Evolutionary conservation across 805 yeast genomes (phyloP).

Genomic region (Candida maltosa): DNA sequence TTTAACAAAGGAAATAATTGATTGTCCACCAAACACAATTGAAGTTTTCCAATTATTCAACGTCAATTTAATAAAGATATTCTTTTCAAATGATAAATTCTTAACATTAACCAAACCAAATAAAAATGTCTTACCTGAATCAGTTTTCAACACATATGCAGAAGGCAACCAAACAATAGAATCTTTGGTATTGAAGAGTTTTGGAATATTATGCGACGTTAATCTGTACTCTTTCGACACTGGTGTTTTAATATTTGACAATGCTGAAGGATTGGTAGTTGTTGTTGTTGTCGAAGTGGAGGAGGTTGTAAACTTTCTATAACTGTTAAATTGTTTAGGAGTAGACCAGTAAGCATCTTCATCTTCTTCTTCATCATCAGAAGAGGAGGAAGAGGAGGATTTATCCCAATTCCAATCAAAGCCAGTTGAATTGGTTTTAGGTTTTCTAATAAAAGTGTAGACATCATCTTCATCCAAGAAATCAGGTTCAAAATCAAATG

Average conservation of each 20-base stretch:
- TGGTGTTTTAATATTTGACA: too few species aligned
- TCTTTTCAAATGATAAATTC: conserved; percentile 37
- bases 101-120: conserved; percentile 26
- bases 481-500: conserved; percentile 6
- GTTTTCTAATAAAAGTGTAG: too few species aligned
- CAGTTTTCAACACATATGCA: conserved; percentile 9
- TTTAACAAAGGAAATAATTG: conserved; percentile 10
- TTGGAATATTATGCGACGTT: conserved; percentile 8
- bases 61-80: conserved; percentile 42
- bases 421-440: conserved; percentile 22
- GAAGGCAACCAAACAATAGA: conserved; percentile 4
- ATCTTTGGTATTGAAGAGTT: conserved; percentile 1
- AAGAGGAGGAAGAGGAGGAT: conserved; percentile 14
- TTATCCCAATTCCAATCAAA: conserved; percentile 22
- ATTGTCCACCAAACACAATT: conserved; percentile 19
- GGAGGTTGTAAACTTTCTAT: too few species aligned
- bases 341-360: conserved; percentile 16
- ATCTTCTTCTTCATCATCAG: conserved; percentile 20
- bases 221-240: conserved; percentile 6
- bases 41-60: conserved; percentile 46
- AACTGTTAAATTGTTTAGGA: too few species aligned
- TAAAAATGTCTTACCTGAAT: conserved; percentile 8
- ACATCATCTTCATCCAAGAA: conserved; percentile 12
- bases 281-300: not conserved
- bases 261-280: too few species aligned